Base-by-base conservation (phyloP, 805 yeast genomes). In the Starmerella etchellsii region DNA sequence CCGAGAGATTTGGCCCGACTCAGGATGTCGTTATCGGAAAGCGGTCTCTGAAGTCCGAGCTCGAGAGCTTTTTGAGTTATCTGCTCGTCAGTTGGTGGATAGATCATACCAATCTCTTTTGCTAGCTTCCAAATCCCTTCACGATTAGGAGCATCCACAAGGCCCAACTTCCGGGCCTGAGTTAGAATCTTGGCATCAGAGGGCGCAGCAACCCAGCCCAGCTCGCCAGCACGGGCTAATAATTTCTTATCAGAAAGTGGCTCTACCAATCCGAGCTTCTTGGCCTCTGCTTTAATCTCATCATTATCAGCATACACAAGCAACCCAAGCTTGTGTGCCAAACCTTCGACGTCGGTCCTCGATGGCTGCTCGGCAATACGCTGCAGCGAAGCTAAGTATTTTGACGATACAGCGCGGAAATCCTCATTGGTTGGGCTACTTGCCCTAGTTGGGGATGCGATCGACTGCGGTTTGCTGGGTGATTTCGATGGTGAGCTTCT, bases 81-180 rank as follows among this genome's bases (percentile, higher is more conserved):
- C 16, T 31, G 25, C 4, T 31, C 25, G 5, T 19, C 25, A 4
- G 23, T 19, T 7, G 34, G 25, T 8, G 46, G 41, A 10, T 31
- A 47, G 11, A 24, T 28, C 4, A 43, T 25, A 10, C 49, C 52
- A 2, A 49, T 41, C 0, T n/a, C 19, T 30, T 29, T 30, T 1
- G 51, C 54, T 29, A 31, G 33, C n/a, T 25, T 13, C 18, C 30
- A 14, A 19, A 50, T 26, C 13, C 42, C 47, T 1, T 36, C 38
- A 9, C 44, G 40, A 3, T 26, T 36, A 9, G 41, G 34, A 8
- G 66, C 61, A 3, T 69, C 58, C 1, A 91, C 93, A 41, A 83
- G 60, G 52, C 72, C 68, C 5, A 31, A 16, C 4, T 9, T 18
- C 16, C 8, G 23, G 9, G 25, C 34, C 11, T 41, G 31, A 3